A percentile compares a stretch with the other conserved stretches of the same genome.
phyloP scores from a whole-genome alignment of 495 filamentous ascomycete species.

The Talaromyces nanjingensis region DNA sequence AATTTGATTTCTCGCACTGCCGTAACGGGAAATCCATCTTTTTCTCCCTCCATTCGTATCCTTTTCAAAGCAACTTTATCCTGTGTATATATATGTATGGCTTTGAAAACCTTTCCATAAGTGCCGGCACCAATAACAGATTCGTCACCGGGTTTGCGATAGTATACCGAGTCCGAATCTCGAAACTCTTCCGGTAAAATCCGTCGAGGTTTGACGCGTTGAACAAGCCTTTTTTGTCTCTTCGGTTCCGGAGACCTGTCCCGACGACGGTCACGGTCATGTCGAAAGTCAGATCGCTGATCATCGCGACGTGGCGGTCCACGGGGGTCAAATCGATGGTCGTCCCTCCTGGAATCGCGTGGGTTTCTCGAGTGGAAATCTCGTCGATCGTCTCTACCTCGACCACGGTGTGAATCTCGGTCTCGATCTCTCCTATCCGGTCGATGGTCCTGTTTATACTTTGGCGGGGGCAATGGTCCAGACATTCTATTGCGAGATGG shows the following conservation, averaged over 20 bases:
- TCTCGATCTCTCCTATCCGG: slow-evolving; percentile 36
- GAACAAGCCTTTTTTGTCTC: slow-evolving; percentile 64
- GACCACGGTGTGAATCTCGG: slow-evolving; percentile 25
- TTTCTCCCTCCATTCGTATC: slow-evolving; percentile 91
- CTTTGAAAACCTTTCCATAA: slow-evolving; percentile 98
- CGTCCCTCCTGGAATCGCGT: slow-evolving; percentile 38
- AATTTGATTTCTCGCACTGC: slow-evolving; percentile 96
- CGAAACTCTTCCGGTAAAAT: slow-evolving; percentile 63
- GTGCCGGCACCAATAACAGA: slow-evolving; percentile 91
- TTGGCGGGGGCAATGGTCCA: slow-evolving; percentile 29
- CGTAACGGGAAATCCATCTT: slow-evolving; percentile 95
- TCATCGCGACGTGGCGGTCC: slow-evolving; percentile 32
- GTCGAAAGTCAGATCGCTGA: slow-evolving; percentile 26
- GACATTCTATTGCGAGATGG: slow-evolving; percentile 33
- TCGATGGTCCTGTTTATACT: slow-evolving; percentile 36
- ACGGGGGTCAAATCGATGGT: slow-evolving; percentile 31
- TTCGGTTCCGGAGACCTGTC: slow-evolving; percentile 33
- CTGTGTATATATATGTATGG: slow-evolving; percentile 89
- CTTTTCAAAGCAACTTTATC: slow-evolving; percentile 88
- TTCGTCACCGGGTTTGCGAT: slow-evolving; percentile 86
- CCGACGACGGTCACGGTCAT: slow-evolving; percentile 39
- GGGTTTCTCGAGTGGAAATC: slow-evolving; percentile 40
- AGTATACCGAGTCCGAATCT: slow-evolving; percentile 79
- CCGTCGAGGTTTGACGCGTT: slow-evolving; percentile 64
- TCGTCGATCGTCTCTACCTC: slow-evolving; percentile 33